A percentile compares a stretch with the other conserved stretches of the same genome.
Evolutionary conservation across 1,139 yeast genomes (phyloP).

Genomic region (Candida pseudocylindracea): DNA sequence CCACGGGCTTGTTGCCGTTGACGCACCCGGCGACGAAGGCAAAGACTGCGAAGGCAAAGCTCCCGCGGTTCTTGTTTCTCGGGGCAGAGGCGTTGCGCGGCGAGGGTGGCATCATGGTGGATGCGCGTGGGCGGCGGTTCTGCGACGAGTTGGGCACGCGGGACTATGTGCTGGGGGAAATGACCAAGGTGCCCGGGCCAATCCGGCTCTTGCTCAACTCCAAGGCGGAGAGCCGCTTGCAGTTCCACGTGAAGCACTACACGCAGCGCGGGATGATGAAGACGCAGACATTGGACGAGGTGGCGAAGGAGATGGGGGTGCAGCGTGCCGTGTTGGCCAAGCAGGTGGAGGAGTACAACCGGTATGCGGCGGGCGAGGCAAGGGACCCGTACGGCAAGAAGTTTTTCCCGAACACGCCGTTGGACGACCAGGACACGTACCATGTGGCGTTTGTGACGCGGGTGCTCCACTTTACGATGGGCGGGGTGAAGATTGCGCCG

Average conservation of each 20-base stretch:
- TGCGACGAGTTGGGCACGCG: conserved; percentile 53
- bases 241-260: conserved; percentile 43
- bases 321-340: conserved; percentile 9
- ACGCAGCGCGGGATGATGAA: conserved; percentile 42
- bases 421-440: conserved; percentile 11
- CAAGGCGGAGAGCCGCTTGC: conserved; percentile 18
- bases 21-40: conserved; percentile 4
- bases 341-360: conserved; percentile 20
- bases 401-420: conserved; percentile 27
- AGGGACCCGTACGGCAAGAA: conserved; percentile 26
- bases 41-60: too few species aligned
- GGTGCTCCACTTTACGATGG: conserved; percentile 74
- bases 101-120: conserved; percentile 50
- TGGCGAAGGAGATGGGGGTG: conserved; percentile 20
- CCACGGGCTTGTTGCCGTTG: conserved; percentile 59
- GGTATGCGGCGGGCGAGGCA: conserved; percentile 19
- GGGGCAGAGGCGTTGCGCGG: conserved; percentile 71
- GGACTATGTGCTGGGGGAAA: conserved; percentile 43
- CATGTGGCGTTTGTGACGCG: conserved; percentile 43
- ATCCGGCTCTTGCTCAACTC: conserved; percentile 24
- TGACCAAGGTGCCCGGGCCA: conserved; percentile 29
- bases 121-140: conserved; percentile 41
- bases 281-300: conserved; percentile 23
- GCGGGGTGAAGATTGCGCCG: conserved; percentile 52
- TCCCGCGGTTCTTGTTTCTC: conserved; percentile 33